phyloP scores from a whole-genome alignment of 805 yeast species.

The Komagataella pseudopastoris region DNA sequence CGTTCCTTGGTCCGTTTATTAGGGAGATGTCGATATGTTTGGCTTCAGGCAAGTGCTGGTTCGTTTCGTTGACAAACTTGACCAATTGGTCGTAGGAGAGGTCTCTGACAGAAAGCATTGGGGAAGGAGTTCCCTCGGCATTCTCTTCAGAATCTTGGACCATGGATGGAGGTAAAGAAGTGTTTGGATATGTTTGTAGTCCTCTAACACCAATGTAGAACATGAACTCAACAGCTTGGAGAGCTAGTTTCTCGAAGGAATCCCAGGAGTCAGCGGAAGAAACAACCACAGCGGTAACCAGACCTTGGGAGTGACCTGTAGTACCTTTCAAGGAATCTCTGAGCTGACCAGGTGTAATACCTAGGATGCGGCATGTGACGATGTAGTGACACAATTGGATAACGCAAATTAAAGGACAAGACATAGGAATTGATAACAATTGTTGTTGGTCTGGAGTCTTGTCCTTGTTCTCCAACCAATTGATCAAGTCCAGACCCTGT shows the following conservation, averaged over 20 bases:
- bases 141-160: slow-evolving; percentile 84
- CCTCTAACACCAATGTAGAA: slow-evolving; percentile 93
- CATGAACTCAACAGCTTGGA: slow-evolving; percentile 71
- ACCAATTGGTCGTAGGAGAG: slow-evolving; percentile 72
- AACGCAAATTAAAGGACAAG: slow-evolving; percentile 95
- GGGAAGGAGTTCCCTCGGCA: slow-evolving; percentile 94
- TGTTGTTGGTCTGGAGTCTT: slow-evolving; percentile 84
- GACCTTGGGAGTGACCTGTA: slow-evolving; percentile 85
- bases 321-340: slow-evolving; percentile 57
- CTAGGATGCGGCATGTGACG: slow-evolving; percentile 72
- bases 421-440: slow-evolving; percentile 79
- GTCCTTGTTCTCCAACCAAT: slow-evolving; percentile 80
- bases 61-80: slow-evolving; percentile 69
- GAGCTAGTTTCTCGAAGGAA: slow-evolving; percentile 55
- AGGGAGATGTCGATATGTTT: slow-evolving; percentile 85
- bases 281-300: slow-evolving; percentile 86
- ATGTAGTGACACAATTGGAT: slow-evolving; percentile 92
- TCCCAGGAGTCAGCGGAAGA: slow-evolving; percentile 80
- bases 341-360: slow-evolving; percentile 82
- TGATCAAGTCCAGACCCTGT: slow-evolving; percentile 80
- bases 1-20: slow-evolving; percentile 89
- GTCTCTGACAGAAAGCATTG: slow-evolving; percentile 93
- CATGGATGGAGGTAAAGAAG: slow-evolving; percentile 87
- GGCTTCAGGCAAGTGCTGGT: slow-evolving; percentile 83
- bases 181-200: slow-evolving; percentile 81